Evolutionary conservation across 106 monocot species (phyloP).

Genomic region (Allium fistulosum): DNA sequence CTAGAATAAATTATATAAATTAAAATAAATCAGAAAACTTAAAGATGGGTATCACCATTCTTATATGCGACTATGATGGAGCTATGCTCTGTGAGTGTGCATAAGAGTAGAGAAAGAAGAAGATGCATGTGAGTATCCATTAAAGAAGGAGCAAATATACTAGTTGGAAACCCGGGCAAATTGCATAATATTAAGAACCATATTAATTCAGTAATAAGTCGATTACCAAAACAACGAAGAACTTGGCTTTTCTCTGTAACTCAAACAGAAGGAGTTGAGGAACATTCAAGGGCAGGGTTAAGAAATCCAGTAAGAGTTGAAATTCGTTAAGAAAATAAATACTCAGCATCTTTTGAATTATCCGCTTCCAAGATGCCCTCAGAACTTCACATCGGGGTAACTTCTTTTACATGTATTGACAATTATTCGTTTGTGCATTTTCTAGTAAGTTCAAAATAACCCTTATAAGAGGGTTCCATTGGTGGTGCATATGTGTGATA

Average conservation of each 20-base stretch:
- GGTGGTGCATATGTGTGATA: too few relatives aligned
- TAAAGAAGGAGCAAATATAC: constrained; percentile 74
- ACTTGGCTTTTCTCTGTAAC: constrained; percentile 97
- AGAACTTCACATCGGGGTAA: constrained; percentile 90
- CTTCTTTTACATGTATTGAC: background rate
- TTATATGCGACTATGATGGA: too few relatives aligned
- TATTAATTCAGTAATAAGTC: constrained; percentile 66
- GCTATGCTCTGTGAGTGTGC: too few relatives aligned
- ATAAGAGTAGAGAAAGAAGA: too few relatives aligned
- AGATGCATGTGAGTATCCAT: background rate
- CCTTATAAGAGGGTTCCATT: too few relatives aligned
- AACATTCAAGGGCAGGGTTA: constrained; percentile 82
- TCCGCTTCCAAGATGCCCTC: constrained; percentile 66
- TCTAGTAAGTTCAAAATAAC: too few relatives aligned
- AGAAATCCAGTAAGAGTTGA: constrained; percentile 93
- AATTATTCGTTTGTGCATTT: too few relatives aligned
- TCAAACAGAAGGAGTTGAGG: constrained; percentile 90
- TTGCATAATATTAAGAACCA: constrained; percentile 83
- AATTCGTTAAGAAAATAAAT: constrained; percentile 59
- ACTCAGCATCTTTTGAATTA: constrained; percentile 24
- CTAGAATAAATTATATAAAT: too few relatives aligned
- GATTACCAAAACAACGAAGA: constrained; percentile 88
- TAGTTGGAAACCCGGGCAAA: constrained; percentile 91
- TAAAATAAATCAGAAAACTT: too few relatives aligned
- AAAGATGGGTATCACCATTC: too few relatives aligned